Percentiles rank a stretch among this genome's conserved stretches.
These are phyloP conservation scores for Phytophthora crassamura DNA, from an alignment of 352 stramenopile species.

Conservation along the genomic window DNA sequence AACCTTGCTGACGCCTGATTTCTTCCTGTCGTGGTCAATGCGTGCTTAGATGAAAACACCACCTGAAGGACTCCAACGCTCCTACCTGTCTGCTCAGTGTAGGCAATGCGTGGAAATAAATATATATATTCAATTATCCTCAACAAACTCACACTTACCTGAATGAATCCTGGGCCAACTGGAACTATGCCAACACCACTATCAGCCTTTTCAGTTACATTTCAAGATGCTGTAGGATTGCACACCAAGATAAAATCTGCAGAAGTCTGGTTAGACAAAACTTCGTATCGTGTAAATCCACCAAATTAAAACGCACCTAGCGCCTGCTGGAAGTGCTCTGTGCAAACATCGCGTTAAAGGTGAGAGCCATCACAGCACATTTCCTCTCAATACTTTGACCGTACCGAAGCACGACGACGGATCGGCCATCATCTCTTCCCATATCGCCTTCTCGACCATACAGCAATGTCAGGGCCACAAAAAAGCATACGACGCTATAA, in stretches of 20 bases:
- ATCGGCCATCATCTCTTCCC: constrained; percentile 91
- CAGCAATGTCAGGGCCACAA: not conserved
- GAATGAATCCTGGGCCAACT: constrained; percentile 84
- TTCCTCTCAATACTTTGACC: not conserved
- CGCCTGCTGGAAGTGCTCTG: constrained; percentile 79
- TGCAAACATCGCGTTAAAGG: constrained; percentile 5
- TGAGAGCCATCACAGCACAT: not conserved
- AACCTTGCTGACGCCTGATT: constrained; percentile 79
- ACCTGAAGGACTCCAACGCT: not conserved
- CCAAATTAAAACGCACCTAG: constrained; percentile 46
- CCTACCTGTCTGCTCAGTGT: constrained; percentile 56
- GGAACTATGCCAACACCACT: constrained; percentile 57
- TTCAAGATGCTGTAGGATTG: constrained; percentile 1
- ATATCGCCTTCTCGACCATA: constrained; percentile 62
- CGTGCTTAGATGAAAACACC: not conserved
- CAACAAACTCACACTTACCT: constrained; percentile 42
- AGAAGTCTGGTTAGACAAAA: constrained; percentile 10
- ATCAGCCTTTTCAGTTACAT: constrained; percentile 15
- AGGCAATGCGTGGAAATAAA: not conserved
- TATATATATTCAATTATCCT: not conserved
- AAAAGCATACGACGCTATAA: not conserved
- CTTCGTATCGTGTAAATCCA: not conserved
- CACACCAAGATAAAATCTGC: constrained; percentile 83
- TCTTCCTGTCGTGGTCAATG: constrained; percentile 52
- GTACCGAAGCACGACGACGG: constrained; percentile 81